Percentiles rank a stretch among this genome's conserved stretches.
Evolutionary conservation across 139 green algal genomes (phyloP).

Genomic region (Medakamo hakoo): DNA sequence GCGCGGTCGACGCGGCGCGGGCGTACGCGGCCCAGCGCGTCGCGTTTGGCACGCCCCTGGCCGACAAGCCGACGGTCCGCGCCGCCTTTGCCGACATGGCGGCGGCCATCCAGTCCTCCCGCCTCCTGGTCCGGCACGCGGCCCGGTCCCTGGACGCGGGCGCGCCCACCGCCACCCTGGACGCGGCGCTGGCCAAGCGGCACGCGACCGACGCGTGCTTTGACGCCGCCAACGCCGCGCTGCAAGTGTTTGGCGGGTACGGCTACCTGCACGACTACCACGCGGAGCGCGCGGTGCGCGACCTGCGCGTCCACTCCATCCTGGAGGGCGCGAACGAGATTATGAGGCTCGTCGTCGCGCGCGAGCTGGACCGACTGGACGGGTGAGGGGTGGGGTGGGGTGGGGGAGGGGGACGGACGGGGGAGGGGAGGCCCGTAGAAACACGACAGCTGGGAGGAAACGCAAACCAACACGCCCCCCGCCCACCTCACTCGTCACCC

Average conservation of each 20-base stretch:
- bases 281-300: slow-evolving; percentile 50
- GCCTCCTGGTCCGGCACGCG: slow-evolving; percentile 17
- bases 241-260: slow-evolving; percentile 69
- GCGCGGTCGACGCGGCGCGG: slow-evolving; percentile 40
- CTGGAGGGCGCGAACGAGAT: slow-evolving; percentile 68
- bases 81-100: slow-evolving; percentile 73
- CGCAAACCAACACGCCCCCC: too few relatives aligned
- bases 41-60: slow-evolving; percentile 47
- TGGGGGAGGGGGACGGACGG: too few relatives aligned
- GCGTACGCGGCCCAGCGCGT: slow-evolving; percentile 26
- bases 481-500: too few relatives aligned
- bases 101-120: slow-evolving; percentile 30
- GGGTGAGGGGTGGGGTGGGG: too few relatives aligned
- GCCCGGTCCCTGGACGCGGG: slow-evolving; percentile 34
- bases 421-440: too few relatives aligned
- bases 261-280: slow-evolving; percentile 59
- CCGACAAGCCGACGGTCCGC: slow-evolving; percentile 45
- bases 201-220: slow-evolving; percentile 67
- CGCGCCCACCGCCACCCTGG: slow-evolving; percentile 23
- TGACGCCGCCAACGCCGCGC: slow-evolving; percentile 34
- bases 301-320: slow-evolving; percentile 69
- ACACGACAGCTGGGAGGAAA: too few relatives aligned
- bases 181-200: slow-evolving; percentile 66
- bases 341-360: slow-evolving; percentile 48
- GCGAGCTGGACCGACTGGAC: slow-evolving; percentile 21